Evolutionary conservation across 1,139 yeast species (phyloP), one percentile per base, ranked within the genome.

Genomic region (Yamadazyma oceani): DNA sequence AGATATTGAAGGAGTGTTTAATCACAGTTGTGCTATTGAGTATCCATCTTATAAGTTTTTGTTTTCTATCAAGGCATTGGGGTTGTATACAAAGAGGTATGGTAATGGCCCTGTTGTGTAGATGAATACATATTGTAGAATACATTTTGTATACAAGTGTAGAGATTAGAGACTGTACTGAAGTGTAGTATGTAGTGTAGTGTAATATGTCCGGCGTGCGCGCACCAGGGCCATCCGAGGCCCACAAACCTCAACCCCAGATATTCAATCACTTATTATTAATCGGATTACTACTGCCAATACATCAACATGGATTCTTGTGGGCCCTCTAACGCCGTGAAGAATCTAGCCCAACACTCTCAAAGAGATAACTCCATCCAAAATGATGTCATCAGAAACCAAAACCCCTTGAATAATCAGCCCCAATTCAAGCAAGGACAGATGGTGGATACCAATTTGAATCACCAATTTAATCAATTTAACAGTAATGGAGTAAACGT

Each of bases 1-100:
- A 55, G 85, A 80, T 36, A 80, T 86, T 17, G 97, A 92, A 61
- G 99, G 99, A 35, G 97, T 92, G 0, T 94, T 94, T 70, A 94
- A 94, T 59, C 97, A 92, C 55, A 66, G 73, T 29, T 80, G 87
- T 70, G 97, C 95, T 2, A 94, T 94, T 54, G 97, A 92, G 58
- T 94, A 94, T 57, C 98, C 98, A 31, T 85, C 88, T 47, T 94
- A 94, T 64, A 80, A 85, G 62, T 92, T 85, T 54, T 69, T 89
- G 45, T 94, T 94, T 62, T 83, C 97, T 2, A 85, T 92, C 54
- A 92, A 92, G 59, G 98, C 98, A 0, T 66, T 92, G 35, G 98
- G 98, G 0, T 69, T 92, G 53, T 90, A 84, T 50, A 58, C 58
- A 13, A 64, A 67, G 32, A 58, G 52, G 41, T 68, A 51, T 23